These are phyloP conservation scores for Thraustochytrium striatum DNA, from an alignment of 352 stramenopile genomes.

Conservation along the genomic window DNA sequence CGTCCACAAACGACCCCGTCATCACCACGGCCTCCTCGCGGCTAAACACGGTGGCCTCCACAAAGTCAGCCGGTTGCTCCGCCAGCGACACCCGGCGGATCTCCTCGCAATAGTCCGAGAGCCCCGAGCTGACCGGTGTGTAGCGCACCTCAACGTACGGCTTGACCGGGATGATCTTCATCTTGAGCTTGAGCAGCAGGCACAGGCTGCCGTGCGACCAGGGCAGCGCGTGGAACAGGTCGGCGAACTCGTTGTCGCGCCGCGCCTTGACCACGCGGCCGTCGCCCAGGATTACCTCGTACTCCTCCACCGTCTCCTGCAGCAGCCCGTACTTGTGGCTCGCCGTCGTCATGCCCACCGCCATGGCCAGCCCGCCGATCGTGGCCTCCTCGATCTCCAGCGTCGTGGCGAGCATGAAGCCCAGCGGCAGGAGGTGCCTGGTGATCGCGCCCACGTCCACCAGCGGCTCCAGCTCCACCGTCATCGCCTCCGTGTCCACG, in stretches of 20 bases:
- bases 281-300: constrained; percentile 53
- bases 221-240: constrained; percentile 32
- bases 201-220: constrained; percentile 54
- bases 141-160: constrained; percentile 57
- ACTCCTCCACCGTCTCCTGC: constrained; percentile 56
- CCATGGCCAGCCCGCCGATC: constrained; percentile 56
- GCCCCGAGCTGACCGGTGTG: constrained; percentile 43
- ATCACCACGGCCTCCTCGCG: constrained; percentile 55
- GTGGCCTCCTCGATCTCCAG: constrained; percentile 59
- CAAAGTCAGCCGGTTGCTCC: constrained; percentile 47
- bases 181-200: constrained; percentile 52
- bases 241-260: background rate
- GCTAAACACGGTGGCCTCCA: constrained; percentile 54
- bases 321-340: constrained; percentile 57
- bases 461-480: constrained; percentile 50
- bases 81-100: constrained; percentile 43
- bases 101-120: constrained; percentile 46
- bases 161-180: constrained; percentile 53
- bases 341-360: constrained; percentile 56
- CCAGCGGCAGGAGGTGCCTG: constrained; percentile 44
- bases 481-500: constrained; percentile 46
- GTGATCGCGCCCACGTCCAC: constrained; percentile 56
- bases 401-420: constrained; percentile 53
- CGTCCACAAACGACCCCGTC: constrained; percentile 56
- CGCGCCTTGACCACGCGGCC: constrained; percentile 50